A percentile compares a stretch with the other conserved stretches of the same genome.
Conservation (phyloP, 2,329 filamentous ascomycete genomes). For the Cladophialophora chaetospira region DNA sequence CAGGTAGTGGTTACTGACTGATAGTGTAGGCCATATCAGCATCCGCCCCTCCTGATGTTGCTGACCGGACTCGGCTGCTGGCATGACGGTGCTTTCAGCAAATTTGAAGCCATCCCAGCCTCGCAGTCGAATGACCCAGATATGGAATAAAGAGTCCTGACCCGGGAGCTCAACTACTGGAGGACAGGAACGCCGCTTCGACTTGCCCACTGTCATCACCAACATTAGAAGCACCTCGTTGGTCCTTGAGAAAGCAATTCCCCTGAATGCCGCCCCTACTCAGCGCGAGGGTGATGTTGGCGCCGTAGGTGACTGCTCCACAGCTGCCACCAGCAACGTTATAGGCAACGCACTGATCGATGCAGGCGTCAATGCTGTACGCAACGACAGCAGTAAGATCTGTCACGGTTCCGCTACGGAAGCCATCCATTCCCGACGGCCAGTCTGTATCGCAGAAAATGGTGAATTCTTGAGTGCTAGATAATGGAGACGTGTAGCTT, state of each 20-base stretch:
- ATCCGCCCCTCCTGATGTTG: too few relatives aligned
- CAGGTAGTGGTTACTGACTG: too few relatives aligned
- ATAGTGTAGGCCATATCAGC: too few relatives aligned
- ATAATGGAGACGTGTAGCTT: neutral
- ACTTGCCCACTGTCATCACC: conserved; percentile 5
- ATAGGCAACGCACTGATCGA: conserved; percentile 7
- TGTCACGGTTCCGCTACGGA: neutral
- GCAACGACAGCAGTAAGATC: conserved; percentile 7
- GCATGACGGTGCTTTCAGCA: too few relatives aligned
- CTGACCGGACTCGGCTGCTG: too few relatives aligned
- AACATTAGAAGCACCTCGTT: neutral
- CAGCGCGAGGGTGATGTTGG: conserved; percentile 8
- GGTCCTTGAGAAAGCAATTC: conserved; percentile 6
- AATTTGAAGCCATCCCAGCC: too few relatives aligned
- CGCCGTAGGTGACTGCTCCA: conserved; percentile 6
- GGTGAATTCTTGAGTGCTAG: neutral
- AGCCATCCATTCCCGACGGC: neutral
- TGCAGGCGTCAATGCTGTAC: conserved; percentile 7
- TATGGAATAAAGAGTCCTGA: too few relatives aligned
- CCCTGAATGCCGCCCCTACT: conserved; percentile 3
- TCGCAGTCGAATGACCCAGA: too few relatives aligned
- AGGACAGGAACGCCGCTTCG: neutral
- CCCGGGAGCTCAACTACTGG: too few relatives aligned
- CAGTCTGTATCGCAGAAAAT: conserved; percentile 12
- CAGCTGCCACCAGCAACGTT: conserved; percentile 2